Percentiles rank a stretch among this genome's conserved stretches.
These are phyloP conservation scores for Mycena indigotica DNA, from an alignment of 768 basidiomycete species.

Conservation along the genomic window DNA sequence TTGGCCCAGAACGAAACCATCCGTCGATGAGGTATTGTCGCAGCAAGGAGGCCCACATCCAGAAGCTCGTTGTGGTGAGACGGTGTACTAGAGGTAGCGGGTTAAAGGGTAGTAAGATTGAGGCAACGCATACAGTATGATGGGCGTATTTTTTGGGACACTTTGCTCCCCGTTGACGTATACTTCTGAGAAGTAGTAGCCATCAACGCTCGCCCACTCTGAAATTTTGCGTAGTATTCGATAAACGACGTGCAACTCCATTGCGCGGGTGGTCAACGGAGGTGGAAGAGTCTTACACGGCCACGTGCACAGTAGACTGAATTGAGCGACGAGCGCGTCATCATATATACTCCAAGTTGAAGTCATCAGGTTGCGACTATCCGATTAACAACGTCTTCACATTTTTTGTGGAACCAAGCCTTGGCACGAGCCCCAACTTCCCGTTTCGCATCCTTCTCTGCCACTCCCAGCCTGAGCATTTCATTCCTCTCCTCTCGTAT, in stretches of 20 bases:
- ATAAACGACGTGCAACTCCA: conserved; percentile 60
- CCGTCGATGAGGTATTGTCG: conserved; percentile 60
- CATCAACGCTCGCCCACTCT: conserved; percentile 55
- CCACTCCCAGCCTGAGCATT: conserved; percentile 19
- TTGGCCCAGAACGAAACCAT: conserved; percentile 73
- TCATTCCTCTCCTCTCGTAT: conserved; percentile 25
- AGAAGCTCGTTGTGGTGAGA: conserved; percentile 74
- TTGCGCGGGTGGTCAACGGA: conserved; percentile 22
- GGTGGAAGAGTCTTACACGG: not conserved
- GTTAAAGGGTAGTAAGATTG: too few relatives aligned
- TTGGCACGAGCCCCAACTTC: conserved; percentile 15
- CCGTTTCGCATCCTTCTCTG: conserved; percentile 20
- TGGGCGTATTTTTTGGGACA: conserved; percentile 55
- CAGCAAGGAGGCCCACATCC: conserved; percentile 55
- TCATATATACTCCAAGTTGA: too few relatives aligned
- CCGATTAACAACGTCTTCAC: conserved; percentile 7
- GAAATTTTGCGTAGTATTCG: conserved; percentile 61
- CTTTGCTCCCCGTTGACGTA: conserved; percentile 59
- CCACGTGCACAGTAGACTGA: not conserved
- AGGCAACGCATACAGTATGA: conserved; percentile 50
- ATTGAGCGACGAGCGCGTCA: not conserved
- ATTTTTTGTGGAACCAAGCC: conserved; percentile 18
- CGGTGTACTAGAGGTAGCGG: conserved; percentile 42
- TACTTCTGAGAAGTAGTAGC: conserved; percentile 63
- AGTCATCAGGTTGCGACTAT: too few relatives aligned